Base-by-base conservation (phyloP, 495 filamentous ascomycete genomes). In the Talaromyces thailandensis region DNA sequence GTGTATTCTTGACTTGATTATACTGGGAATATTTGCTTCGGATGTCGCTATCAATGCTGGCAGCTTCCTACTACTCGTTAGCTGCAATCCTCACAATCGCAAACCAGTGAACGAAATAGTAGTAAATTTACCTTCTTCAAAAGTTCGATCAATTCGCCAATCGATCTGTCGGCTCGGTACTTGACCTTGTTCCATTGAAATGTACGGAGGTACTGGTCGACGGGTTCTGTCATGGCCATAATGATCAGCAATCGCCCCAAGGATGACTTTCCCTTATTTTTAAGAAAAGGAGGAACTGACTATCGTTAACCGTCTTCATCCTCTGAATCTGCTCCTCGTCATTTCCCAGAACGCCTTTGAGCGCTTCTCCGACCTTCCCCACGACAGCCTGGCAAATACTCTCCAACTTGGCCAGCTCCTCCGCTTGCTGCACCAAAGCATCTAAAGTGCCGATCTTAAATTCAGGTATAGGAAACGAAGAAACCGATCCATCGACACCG, bases 361-460 rank as follows among this genome's bases (percentile, higher is more conserved):
- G 73, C 53, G 91, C 89, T 70, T 98, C 94, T 62, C 85, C 86
- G 43, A 98, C 89, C 75, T 97, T 97, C 53, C 79, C 81, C 45
- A 96, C 92, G 9, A 96, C 90, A 51, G 79, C 85, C 75, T 93
- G 88, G 67, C 92, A 96, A 31, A 82, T 81, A 12, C 76, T 68
- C 63, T 91, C 88, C 29, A 98, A 85, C 84, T 98, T 98, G 35
- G 88, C 83, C 48, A 98, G 79, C 69, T 96, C 93, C 71, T 98
- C 94, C 40, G 94, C 94, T 71, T 98, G 93, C 76, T 95, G 90
- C 26, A 98, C 92, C n/a, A 98, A 79, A 48, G 89, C 91, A 75
- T 98, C 94, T 56, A 98, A 81, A 1, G 94, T 96, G 58, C 94
- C 94, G 73, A 98, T 96, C 78, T 98, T 98, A 81, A 98, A 96